Conservation (phyloP, 2,329 filamentous ascomycete genomes). For the Cryphonectria radicalis region DNA sequence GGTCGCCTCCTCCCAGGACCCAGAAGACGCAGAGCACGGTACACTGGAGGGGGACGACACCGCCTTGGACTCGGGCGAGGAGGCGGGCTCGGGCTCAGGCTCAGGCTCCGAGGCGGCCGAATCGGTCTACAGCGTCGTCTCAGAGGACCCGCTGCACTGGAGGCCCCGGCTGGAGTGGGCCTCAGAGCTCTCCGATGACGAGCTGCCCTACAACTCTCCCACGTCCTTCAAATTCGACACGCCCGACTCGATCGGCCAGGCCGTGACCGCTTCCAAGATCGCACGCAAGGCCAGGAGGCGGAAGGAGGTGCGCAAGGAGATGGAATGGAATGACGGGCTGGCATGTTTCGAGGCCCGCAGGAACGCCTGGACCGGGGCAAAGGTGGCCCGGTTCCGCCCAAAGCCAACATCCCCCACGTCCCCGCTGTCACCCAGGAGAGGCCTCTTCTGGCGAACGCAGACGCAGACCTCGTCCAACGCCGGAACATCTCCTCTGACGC, state of each 20-base stretch:
- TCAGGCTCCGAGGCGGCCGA: slow-evolving; percentile 49
- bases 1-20: slow-evolving; percentile 21
- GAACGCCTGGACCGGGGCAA: slow-evolving; percentile 85
- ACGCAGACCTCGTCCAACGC: slow-evolving; percentile 49
- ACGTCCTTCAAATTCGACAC: slow-evolving; percentile 58
- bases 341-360: slow-evolving; percentile 78
- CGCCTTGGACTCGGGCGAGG: slow-evolving; percentile 42
- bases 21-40: not conserved
- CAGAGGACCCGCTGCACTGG: slow-evolving; percentile 57
- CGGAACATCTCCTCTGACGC: slow-evolving; percentile 34
- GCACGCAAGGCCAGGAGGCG: slow-evolving; percentile 61
- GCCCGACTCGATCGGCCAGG: slow-evolving; percentile 50
- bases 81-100: slow-evolving; percentile 49
- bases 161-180: slow-evolving; percentile 59
- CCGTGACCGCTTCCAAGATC: slow-evolving; percentile 46
- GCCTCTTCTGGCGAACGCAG: slow-evolving; percentile 49
- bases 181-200: slow-evolving; percentile 60
- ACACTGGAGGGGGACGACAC: slow-evolving; percentile 36
- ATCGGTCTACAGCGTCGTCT: slow-evolving; percentile 62
- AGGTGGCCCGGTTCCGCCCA: slow-evolving; percentile 57
- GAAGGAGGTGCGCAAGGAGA: slow-evolving; percentile 64
- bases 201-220: slow-evolving; percentile 39
- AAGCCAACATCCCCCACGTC: slow-evolving; percentile 48
- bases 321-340: slow-evolving; percentile 79
- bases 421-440: slow-evolving; percentile 50